These are phyloP conservation scores for Chlorella sp. DNA, from an alignment of 139 green algal genomes.

Conservation along the genomic window DNA sequence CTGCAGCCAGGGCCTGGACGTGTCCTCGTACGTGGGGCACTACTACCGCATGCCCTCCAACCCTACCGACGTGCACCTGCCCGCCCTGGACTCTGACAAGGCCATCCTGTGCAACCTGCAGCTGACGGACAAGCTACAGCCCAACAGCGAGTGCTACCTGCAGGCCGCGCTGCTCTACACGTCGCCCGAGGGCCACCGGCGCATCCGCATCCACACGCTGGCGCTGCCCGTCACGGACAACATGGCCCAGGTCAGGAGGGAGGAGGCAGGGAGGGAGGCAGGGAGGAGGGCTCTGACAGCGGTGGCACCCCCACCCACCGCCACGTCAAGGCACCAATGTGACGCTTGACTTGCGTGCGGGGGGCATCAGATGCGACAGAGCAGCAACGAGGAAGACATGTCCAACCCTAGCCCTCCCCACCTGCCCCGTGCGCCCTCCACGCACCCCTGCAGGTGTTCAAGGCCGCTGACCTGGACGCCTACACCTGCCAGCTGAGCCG, in stretches of 20 bases:
- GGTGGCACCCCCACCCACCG: too few species aligned
- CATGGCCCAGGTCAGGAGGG: too few species aligned
- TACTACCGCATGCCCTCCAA: conserved; percentile 35
- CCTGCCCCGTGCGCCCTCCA: too few species aligned
- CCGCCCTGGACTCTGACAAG: conserved; percentile 77
- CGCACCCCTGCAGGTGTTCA: too few species aligned
- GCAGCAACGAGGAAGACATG: too few species aligned
- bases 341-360: too few species aligned
- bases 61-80: conserved; percentile 72
- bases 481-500: conserved; percentile 33
- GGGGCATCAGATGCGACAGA: too few species aligned
- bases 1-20: conserved; percentile 55
- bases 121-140: conserved; percentile 35
- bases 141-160: conserved; percentile 20
- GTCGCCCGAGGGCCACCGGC: conserved; percentile 40
- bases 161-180: conserved; percentile 81
- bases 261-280: too few species aligned
- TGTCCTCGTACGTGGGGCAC: conserved; percentile 56
- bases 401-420: too few species aligned
- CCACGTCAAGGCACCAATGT: too few species aligned
- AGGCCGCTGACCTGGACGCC: conserved; percentile 77
- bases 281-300: too few species aligned
- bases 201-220: conserved; percentile 76
- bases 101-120: conserved; percentile 47
- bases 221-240: conserved; percentile 63